phyloP scores from a whole-genome alignment of 2,329 filamentous ascomycete species.

The Myriangium duriaei region DNA sequence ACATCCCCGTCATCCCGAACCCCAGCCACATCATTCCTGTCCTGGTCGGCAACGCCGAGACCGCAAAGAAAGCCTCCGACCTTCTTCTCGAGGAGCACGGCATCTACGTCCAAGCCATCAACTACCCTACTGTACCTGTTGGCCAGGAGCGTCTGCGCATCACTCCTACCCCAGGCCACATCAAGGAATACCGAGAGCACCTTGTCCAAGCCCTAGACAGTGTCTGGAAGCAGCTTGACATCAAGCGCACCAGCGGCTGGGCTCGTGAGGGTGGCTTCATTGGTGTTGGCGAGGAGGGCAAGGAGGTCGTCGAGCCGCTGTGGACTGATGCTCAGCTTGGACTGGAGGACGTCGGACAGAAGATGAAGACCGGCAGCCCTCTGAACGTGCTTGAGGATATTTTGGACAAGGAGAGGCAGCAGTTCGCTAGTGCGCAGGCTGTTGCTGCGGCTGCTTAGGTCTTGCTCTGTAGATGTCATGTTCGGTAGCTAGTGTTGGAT shows the following conservation, averaged over 20 bases:
- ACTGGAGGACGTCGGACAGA: conserved; percentile 51
- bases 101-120: conserved; percentile 98
- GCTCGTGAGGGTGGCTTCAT: conserved; percentile 83
- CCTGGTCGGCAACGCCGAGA: conserved; percentile 83
- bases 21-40: conserved; percentile 93
- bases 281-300: conserved; percentile 67
- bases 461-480: too few relatives aligned
- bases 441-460: too few relatives aligned
- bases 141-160: conserved; percentile 95
- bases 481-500: too few relatives aligned
- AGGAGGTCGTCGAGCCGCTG: conserved; percentile 54
- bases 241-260: conserved; percentile 92
- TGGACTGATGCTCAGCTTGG: conserved; percentile 88
- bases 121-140: conserved; percentile 94
- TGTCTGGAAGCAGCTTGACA: conserved; percentile 77
- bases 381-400: conserved; percentile 36
- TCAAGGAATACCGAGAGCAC: conserved; percentile 70
- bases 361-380: conserved; percentile 40
- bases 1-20: conserved; percentile 96
- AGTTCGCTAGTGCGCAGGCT: conserved; percentile 31
- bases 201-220: conserved; percentile 72
- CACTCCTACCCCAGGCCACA: conserved; percentile 89
- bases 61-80: conserved; percentile 85
- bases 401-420: conserved; percentile 33
- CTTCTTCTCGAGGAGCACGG: conserved; percentile 78